Conservation (phyloP, 306 rosid genomes). For the Quercus wislizeni region DNA sequence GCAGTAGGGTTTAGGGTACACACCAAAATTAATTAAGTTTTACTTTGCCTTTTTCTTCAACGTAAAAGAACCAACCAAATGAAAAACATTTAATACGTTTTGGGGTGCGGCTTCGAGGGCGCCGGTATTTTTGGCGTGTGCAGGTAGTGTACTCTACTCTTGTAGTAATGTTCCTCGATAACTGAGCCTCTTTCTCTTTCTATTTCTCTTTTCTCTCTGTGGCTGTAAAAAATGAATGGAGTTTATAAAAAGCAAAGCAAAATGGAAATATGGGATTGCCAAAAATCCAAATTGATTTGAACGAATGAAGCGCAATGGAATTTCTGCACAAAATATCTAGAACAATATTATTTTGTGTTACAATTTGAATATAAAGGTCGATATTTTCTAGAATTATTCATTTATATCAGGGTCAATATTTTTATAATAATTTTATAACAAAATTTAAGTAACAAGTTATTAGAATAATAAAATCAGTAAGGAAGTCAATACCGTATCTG, state of each 20-base stretch:
- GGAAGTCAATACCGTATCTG: rapidly evolving
- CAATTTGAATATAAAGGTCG: too few species aligned
- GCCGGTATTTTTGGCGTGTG: conserved; percentile 65
- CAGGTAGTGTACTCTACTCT: conserved; percentile 24
- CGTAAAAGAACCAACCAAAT: not conserved
- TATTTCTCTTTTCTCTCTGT: not conserved
- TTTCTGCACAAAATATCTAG: not conserved
- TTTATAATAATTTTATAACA: too few species aligned
- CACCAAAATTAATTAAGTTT: too few species aligned
- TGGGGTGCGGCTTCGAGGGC: conserved; percentile 56
- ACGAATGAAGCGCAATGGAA: not conserved
- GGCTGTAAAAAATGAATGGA: not conserved
- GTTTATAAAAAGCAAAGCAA: not conserved
- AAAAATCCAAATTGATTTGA: not conserved
- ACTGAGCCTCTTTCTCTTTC: not conserved
- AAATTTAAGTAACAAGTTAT: too few species aligned
- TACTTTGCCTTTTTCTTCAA: too few species aligned
- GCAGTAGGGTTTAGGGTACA: not conserved
- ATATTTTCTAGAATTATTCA: too few species aligned
- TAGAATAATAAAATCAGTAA: too few species aligned
- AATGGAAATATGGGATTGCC: not conserved
- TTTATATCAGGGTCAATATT: too few species aligned
- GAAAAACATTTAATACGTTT: conserved; percentile 8
- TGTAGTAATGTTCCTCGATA: conserved; percentile 21
- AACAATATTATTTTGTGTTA: too few species aligned